A percentile compares a stretch with the other conserved stretches of the same genome.
These are phyloP conservation scores for Trametes sp. DNA, from an alignment of 1,284 basidiomycete species.

Conservation along the genomic window DNA sequence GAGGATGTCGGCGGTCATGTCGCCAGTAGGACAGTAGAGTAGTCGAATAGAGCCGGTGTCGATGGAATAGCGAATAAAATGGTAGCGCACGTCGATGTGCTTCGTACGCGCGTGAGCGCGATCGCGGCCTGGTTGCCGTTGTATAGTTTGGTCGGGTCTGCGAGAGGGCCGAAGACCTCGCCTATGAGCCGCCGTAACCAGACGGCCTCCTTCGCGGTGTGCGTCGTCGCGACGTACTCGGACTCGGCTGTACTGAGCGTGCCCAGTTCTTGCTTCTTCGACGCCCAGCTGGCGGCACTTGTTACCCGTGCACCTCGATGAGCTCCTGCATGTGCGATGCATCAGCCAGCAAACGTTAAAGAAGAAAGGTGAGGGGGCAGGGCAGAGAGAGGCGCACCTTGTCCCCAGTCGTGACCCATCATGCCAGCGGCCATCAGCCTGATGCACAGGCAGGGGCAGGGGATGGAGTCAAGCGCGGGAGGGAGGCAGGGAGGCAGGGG, in stretches of 20 bases:
- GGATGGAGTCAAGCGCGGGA: no score
- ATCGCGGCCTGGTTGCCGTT: conserved; percentile 44
- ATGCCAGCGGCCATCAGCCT: no score
- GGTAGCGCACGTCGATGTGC: conserved; percentile 46
- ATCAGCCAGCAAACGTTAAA: background rate
- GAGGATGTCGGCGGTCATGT: conserved; percentile 39
- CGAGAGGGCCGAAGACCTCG: conserved; percentile 24
- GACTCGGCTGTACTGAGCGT: conserved; percentile 20
- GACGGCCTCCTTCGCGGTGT: conserved; percentile 30
- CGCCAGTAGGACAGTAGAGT: conserved; percentile 23
- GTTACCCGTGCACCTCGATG: conserved; percentile 37
- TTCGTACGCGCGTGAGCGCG: conserved; percentile 38
- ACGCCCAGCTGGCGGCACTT: conserved; percentile 46
- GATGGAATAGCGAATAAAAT: conserved; percentile 43
- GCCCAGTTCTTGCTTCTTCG: conserved; percentile 49
- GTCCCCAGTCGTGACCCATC: conserved; percentile 56
- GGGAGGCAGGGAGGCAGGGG: no score
- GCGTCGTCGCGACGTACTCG: conserved; percentile 71
- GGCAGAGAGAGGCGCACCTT: conserved; percentile 42
- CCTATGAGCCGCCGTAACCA: conserved; percentile 34
- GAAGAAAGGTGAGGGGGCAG: background rate
- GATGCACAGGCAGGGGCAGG: no score
- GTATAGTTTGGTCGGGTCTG: conserved; percentile 26
- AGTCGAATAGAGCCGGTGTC: conserved; percentile 24
- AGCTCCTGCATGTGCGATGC: conserved; percentile 22